phyloP scores from a whole-genome alignment of 306 rosid species.

The Macrotyloma uniflorum region DNA sequence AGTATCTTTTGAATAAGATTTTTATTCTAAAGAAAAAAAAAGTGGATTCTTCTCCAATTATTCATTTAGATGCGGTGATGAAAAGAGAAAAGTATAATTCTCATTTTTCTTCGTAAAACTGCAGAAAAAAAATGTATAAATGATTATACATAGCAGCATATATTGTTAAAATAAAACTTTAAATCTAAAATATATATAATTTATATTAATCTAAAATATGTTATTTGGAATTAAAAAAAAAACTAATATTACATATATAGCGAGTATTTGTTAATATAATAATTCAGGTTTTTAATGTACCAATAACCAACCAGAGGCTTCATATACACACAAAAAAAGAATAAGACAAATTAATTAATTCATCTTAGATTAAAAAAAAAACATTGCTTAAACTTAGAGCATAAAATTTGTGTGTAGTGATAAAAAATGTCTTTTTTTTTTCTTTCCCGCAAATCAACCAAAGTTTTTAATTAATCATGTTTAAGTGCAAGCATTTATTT shows the following conservation, averaged over 20 bases:
- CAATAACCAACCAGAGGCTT: background rate
- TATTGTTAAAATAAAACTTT: no score
- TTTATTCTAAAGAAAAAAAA: background rate
- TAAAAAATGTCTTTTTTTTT: background rate
- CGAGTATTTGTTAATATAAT: no score
- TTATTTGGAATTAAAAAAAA: no score
- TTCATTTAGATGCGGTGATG: background rate
- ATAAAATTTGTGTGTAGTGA: background rate
- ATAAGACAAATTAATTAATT: background rate
- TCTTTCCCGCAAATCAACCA: background rate
- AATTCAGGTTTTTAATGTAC: background rate
- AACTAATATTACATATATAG: no score
- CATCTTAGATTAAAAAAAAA: background rate
- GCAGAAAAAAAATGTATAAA: no score
- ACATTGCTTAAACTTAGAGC: background rate
- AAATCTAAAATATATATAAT: no score
- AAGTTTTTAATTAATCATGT: background rate
- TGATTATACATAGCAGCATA: no score
- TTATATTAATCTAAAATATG: no score
- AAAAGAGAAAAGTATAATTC: no score
- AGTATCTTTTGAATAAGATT: background rate
- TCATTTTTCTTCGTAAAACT: no score
- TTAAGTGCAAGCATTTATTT: background rate
- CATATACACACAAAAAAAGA: no score
- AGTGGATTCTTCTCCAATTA: background rate